Evolutionary conservation across 1,284 basidiomycete genomes (phyloP).

Genomic region (Thelephora terrestris): DNA sequence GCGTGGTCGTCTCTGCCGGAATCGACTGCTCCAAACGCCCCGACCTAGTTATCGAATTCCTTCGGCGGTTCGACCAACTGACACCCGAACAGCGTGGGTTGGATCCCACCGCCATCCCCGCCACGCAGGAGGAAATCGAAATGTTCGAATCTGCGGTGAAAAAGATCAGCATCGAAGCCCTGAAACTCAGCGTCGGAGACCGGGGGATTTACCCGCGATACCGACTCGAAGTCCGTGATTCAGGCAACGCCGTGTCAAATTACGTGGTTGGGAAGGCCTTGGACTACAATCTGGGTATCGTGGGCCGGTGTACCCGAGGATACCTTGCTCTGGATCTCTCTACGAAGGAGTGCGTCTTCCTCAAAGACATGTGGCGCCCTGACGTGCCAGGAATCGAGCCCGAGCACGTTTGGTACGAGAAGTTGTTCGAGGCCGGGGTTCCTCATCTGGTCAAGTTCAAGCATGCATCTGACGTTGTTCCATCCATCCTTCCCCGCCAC

Average conservation of each 20-base stretch:
- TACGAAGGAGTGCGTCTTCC: conserved; percentile 5
- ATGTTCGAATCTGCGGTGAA: conserved; percentile 1
- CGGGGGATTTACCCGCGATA: background rate
- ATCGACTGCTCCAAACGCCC: conserved; percentile 11
- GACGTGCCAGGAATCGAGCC: background rate
- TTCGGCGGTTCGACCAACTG: conserved; percentile 3
- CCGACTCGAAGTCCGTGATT: background rate
- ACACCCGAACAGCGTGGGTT: conserved; percentile 3
- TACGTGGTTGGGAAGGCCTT: conserved; percentile 5
- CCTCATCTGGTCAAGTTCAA: conserved; percentile 6
- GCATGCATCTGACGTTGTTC: conserved; percentile 7
- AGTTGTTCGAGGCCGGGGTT: background rate
- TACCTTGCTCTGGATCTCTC: conserved; percentile 6
- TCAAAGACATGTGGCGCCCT: conserved; percentile 8
- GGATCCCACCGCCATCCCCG: conserved; percentile 3
- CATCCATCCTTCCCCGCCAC: background rate
- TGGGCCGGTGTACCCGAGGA: conserved; percentile 5
- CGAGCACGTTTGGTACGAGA: conserved; percentile 4
- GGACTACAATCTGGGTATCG: background rate
- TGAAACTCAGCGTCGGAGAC: background rate
- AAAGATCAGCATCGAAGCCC: background rate
- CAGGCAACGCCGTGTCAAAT: background rate
- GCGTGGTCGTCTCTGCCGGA: conserved; percentile 10
- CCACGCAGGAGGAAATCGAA: background rate
- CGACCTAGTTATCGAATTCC: conserved; percentile 5